Conservation (phyloP, 192 early-diverging fungal genomes). For the Linnemannia zychae region DNA sequence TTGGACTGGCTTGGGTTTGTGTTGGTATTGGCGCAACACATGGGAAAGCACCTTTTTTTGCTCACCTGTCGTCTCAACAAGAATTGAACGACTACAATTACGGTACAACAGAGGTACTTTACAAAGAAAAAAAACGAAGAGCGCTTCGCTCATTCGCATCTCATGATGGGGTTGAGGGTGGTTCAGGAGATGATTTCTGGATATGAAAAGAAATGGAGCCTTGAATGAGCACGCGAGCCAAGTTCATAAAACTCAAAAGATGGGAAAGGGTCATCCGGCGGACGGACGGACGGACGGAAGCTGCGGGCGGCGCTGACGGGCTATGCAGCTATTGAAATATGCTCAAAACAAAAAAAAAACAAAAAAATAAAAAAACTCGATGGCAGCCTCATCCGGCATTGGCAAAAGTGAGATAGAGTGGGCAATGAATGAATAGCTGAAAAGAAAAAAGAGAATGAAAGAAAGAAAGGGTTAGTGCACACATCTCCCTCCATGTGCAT, state of each 20-base stretch:
- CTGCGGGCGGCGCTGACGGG: too few relatives aligned
- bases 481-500: conserved; percentile 10
- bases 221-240: not conserved
- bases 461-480: not conserved
- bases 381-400: not conserved
- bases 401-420: too few relatives aligned
- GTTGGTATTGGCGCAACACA: conserved; percentile 9
- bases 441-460: not conserved
- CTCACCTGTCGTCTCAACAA: not conserved
- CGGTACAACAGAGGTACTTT: not conserved
- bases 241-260: conserved; percentile 11
- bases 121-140: too few relatives aligned
- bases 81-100: not conserved
- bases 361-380: not conserved
- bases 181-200: too few relatives aligned
- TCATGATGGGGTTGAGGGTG: conserved; percentile 1
- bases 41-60: conserved; percentile 3
- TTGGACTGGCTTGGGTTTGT: not conserved
- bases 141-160: not conserved
- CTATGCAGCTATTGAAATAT: too few relatives aligned
- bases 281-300: too few relatives aligned
- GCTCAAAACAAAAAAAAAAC: too few relatives aligned
- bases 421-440: not conserved
- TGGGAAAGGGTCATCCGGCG: too few relatives aligned
- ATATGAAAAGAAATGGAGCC: not conserved